Evolutionary conservation across 2,329 filamentous ascomycete species (phyloP).

Genomic region (Colletotrichum cereale): DNA sequence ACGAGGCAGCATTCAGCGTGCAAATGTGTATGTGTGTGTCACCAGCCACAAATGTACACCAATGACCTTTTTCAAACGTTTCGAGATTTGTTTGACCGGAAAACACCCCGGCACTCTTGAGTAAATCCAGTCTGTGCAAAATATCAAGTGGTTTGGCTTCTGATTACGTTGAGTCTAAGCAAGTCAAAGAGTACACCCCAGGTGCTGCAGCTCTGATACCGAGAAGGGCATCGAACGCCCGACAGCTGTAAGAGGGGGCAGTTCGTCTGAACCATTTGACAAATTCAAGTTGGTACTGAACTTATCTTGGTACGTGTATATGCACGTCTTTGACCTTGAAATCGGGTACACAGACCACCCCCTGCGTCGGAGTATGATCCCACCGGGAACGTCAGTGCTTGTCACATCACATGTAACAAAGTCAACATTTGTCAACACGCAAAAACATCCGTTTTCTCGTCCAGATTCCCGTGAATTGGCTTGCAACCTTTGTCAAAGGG

Average conservation of each 20-base stretch:
- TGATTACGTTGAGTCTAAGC: no score
- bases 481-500: background rate
- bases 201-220: background rate
- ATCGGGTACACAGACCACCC: conserved; percentile 1
- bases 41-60: conserved; percentile 2
- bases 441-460: no score
- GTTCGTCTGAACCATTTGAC: conserved; percentile 35
- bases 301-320: no score
- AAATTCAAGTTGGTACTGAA: conserved; percentile 15
- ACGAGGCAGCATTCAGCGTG: conserved; percentile 15
- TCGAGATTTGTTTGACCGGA: conserved; percentile 38
- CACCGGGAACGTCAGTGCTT: conserved; percentile 23
- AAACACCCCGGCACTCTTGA: background rate
- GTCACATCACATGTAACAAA: conserved; percentile 19
- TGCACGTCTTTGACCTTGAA: conserved; percentile 5
- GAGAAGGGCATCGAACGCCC: background rate
- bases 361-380: conserved; percentile 19
- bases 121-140: conserved; percentile 13
- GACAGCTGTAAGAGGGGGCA: background rate
- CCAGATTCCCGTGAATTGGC: background rate
- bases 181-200: background rate
- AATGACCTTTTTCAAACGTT: conserved; percentile 24
- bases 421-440: conserved; percentile 24
- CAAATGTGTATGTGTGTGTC: background rate
- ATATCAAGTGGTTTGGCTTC: background rate